Base-by-base conservation (phyloP, 441 rosid genomes). In the Populus hybrid region DNA sequence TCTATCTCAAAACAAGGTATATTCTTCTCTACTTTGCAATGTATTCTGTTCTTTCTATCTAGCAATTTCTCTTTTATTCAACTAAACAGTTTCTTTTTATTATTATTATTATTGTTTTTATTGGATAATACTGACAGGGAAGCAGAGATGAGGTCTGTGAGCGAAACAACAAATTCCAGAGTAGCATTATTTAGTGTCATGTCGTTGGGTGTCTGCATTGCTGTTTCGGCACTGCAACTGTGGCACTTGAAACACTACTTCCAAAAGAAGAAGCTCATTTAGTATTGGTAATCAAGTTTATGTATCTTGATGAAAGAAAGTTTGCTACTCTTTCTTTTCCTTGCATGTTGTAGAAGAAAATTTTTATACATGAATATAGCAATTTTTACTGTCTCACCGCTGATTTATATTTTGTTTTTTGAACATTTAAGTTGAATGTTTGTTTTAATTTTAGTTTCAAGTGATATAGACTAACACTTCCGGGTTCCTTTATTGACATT, bases 181-280 rank as follows among this genome's bases (percentile, higher is more conserved):
- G 94, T 95, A 3, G 93, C 96, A 1, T 87, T 90, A 95, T 87
- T 83, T 80, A 88, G 98, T 73, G 73, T 91, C 76, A 86, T 92
- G 93, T 92, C 99, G 0, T 73, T 93, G 83, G 96, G 91, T 0
- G 77, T 88, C 67, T 93, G 99, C 86, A 84, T 91, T 57, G 24
- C 75, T 59, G 97, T 81, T 69, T 90, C 98, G 0, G 87, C 77
- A 75, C 76, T 89, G 78, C 97, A 95, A 86, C 73, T 91, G 68
- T 86, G 87, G 92, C 85, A 89, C 84, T 84, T 93, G 90, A 94
- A 4, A 92, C 95, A 1, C 86, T 93, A 86, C 89, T 95, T 92
- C 79, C 89, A 85, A 61, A 93, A 87, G 86, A 93, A 91, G 90
- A 95, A 92, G 85, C 97, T 95, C 66, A 87, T 95, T 67, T 95